These are phyloP conservation scores for Magnolia changhungtana DNA, from an alignment of 164 flowering plant species.

Conservation along the genomic window DNA sequence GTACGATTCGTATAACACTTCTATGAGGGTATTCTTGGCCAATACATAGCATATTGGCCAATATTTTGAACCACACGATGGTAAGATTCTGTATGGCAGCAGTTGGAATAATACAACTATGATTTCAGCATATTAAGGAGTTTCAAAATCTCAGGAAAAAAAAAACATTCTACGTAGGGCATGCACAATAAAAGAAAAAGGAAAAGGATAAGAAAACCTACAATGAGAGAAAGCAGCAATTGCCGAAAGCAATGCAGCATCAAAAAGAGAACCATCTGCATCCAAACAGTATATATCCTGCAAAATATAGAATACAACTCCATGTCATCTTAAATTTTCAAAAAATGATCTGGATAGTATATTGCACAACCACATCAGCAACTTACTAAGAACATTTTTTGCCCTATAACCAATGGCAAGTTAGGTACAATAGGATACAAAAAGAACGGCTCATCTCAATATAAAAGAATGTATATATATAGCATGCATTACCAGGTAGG, in stretches of 20 bases:
- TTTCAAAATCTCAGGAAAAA: too few species aligned
- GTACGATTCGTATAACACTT: too few species aligned
- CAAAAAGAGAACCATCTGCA: conserved; percentile 96
- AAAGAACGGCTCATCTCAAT: not conserved
- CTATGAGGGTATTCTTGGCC: too few species aligned
- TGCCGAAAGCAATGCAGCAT: conserved; percentile 89
- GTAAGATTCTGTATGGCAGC: too few species aligned
- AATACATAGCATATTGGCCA: too few species aligned
- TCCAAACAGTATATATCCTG: conserved; percentile 95
- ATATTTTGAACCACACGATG: too few species aligned
- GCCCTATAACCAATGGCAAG: not conserved
- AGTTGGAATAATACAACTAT: too few species aligned
- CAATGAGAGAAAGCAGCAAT: conserved; percentile 85
- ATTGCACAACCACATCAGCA: not conserved
- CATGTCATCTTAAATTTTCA: not conserved
- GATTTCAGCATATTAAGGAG: too few species aligned
- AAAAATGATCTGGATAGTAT: not conserved
- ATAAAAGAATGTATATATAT: not conserved
- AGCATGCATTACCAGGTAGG: conserved; percentile 61
- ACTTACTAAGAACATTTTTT: not conserved
- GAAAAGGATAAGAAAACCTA: conserved; percentile 29
- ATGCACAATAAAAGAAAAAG: not conserved
- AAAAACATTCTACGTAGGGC: too few species aligned
- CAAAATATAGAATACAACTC: conserved; percentile 16
- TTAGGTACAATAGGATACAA: not conserved